Evolutionary conservation across 1,284 basidiomycete species (phyloP).

Genomic region (Lignosus rhinocerotis): DNA sequence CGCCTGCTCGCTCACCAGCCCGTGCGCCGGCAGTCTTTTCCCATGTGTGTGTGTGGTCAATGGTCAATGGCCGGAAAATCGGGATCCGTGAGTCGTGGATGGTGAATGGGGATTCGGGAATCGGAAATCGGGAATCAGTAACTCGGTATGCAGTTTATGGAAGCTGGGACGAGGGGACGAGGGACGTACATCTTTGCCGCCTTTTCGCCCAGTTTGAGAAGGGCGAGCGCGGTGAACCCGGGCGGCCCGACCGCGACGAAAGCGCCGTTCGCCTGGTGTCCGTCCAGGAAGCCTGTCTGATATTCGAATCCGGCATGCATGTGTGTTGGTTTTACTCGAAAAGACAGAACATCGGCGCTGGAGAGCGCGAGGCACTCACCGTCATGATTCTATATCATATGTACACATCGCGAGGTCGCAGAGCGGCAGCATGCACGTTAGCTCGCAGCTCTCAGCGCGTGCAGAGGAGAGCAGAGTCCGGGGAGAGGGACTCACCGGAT

Average conservation of each 20-base stretch:
- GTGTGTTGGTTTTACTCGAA: no score
- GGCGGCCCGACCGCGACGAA: slow-evolving; percentile 51
- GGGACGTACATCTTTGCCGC: slow-evolving; percentile 42
- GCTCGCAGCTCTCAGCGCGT: no score
- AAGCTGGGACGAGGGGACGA: no score
- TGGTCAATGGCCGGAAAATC: background rate
- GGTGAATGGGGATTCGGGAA: no score
- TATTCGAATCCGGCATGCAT: no score
- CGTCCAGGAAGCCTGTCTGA: slow-evolving; percentile 52
- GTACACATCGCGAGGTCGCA: no score
- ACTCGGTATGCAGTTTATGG: background rate
- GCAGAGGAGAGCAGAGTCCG: background rate
- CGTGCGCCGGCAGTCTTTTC: slow-evolving; percentile 35
- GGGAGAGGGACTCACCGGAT: slow-evolving; percentile 37
- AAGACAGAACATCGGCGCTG: background rate
- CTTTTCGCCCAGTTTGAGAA: slow-evolving; percentile 45
- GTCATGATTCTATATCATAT: slow-evolving; percentile 44
- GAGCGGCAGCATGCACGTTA: slow-evolving; percentile 2
- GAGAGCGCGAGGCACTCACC: slow-evolving; percentile 31
- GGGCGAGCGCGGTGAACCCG: slow-evolving; percentile 49
- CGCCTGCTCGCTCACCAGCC: slow-evolving; percentile 41
- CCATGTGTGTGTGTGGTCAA: no score
- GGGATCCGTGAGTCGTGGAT: slow-evolving; percentile 7
- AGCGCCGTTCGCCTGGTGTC: slow-evolving; percentile 51
- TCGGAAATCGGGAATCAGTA: slow-evolving; percentile 6